A percentile compares a stretch with the other conserved stretches of the same genome.
phyloP scores from a whole-genome alignment of 78 protist species.

The Polysphondylium violaceum region DNA sequence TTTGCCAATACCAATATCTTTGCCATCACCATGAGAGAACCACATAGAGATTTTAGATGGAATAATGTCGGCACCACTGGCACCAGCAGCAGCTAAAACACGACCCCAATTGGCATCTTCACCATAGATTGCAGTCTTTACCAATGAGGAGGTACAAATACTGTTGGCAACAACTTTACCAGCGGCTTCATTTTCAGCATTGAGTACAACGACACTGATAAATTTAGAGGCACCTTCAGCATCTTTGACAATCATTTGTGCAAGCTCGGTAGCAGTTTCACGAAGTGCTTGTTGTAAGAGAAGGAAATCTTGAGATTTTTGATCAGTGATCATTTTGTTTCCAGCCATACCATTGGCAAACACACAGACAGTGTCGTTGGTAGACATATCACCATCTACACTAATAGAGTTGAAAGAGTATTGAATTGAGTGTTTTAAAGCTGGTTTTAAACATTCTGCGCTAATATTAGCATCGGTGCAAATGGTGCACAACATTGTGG shows the following conservation, averaged over 20 bases:
- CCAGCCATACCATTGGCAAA: slow-evolving; percentile 69
- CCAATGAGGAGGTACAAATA: slow-evolving; percentile 68
- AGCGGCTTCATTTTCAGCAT: slow-evolving; percentile 27
- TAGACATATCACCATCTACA: slow-evolving; percentile 86
- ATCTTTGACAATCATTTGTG: slow-evolving; percentile 79
- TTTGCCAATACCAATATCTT: slow-evolving; percentile 57
- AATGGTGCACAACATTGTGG: slow-evolving; percentile 65
- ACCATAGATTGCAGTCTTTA: slow-evolving; percentile 87
- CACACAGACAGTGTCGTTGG: slow-evolving; percentile 79
- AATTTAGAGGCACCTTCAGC: slow-evolving; percentile 88
- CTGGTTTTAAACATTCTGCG: slow-evolving; percentile 3
- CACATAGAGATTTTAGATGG: slow-evolving; percentile 74
- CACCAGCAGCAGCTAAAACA: slow-evolving; percentile 85
- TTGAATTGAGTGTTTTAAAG: slow-evolving; percentile 65
- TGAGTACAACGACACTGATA: slow-evolving; percentile 21
- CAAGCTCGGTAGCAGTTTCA: slow-evolving; percentile 21
- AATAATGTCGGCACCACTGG: slow-evolving; percentile 74
- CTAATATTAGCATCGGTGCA: slow-evolving; percentile 74
- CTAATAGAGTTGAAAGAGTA: slow-evolving; percentile 83
- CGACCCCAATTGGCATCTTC: slow-evolving; percentile 89
- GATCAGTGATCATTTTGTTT: not conserved
- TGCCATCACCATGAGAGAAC: slow-evolving; percentile 60
- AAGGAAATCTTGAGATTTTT: not conserved
- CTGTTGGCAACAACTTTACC: slow-evolving; percentile 37
- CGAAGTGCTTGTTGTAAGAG: slow-evolving; percentile 47